phyloP scores from a whole-genome alignment of 2,329 filamentous ascomycete genomes.

The Knoxdaviesia proteae region DNA sequence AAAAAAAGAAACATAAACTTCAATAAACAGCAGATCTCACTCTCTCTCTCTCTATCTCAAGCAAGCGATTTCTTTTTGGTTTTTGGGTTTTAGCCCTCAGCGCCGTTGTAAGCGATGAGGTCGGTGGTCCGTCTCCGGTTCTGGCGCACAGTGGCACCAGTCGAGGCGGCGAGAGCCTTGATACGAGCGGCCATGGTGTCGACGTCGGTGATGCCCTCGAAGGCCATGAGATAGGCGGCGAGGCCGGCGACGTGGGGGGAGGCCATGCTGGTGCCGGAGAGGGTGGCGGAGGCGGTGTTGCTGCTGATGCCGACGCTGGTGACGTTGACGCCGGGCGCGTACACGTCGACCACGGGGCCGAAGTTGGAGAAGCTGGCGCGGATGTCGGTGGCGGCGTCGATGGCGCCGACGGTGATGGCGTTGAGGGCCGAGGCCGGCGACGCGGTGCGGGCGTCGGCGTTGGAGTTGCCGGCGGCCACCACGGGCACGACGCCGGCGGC shows the following conservation, averaged over 20 bases:
- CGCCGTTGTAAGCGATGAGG: conserved; percentile 36
- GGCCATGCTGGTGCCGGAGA: conserved; percentile 43
- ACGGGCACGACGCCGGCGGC: conserved; percentile 31
- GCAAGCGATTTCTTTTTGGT: background rate
- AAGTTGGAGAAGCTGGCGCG: conserved; percentile 38
- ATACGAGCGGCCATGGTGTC: conserved; percentile 24
- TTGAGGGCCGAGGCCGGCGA: conserved; percentile 33
- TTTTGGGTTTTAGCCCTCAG: conserved; percentile 2
- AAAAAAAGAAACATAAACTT: conserved; percentile 1
- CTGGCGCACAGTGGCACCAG: conserved; percentile 20
- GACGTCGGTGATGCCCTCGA: conserved; percentile 26
- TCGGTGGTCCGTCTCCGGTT: conserved; percentile 24
- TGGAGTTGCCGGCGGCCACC: conserved; percentile 40
- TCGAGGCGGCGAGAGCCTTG: conserved; percentile 26
- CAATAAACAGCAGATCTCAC: background rate
- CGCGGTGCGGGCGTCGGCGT: conserved; percentile 25
- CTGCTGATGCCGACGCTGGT: conserved; percentile 29
- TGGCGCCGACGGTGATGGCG: conserved; percentile 39
- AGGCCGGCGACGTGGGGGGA: conserved; percentile 47
- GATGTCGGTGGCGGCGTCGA: conserved; percentile 26
- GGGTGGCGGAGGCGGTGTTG: conserved; percentile 20
- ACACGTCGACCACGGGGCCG: conserved; percentile 29
- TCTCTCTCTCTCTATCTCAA: background rate
- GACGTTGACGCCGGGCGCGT: conserved; percentile 32
- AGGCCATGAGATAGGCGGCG: conserved; percentile 43